These are phyloP conservation scores for Eucalyptus pauciflora DNA, from an alignment of 345 rosid genomes.

Conservation along the genomic window DNA sequence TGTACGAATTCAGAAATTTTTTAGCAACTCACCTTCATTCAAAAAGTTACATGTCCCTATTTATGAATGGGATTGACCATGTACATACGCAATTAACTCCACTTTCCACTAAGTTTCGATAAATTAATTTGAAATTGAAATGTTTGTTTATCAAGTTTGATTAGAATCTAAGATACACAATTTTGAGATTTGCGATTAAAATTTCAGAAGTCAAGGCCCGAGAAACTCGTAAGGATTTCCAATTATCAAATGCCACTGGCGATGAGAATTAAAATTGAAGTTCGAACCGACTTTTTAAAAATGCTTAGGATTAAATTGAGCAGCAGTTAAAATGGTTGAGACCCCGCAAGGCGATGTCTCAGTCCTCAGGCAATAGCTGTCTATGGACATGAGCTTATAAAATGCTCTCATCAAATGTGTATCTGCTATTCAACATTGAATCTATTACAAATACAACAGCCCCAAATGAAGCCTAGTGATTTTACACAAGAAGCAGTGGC, in stretches of 20 bases:
- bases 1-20: background rate
- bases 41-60: background rate
- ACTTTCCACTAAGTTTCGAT: background rate
- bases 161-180: rapidly evolving
- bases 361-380: background rate
- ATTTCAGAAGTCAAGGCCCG: background rate
- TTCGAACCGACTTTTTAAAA: background rate
- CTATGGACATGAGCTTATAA: background rate
- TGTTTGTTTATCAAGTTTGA: background rate
- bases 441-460: background rate
- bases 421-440: background rate
- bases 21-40: background rate
- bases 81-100: background rate
- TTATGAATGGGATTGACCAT: background rate
- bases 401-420: background rate
- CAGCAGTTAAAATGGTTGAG: background rate
- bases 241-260: rapidly evolving
- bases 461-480: background rate
- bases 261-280: background rate
- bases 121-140: background rate
- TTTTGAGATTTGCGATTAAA: background rate
- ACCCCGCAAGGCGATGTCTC: background rate
- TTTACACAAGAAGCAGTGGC: background rate
- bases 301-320: background rate
- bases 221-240: background rate